phyloP scores from a whole-genome alignment of 768 basidiomycete species.

The Russula virescens region DNA sequence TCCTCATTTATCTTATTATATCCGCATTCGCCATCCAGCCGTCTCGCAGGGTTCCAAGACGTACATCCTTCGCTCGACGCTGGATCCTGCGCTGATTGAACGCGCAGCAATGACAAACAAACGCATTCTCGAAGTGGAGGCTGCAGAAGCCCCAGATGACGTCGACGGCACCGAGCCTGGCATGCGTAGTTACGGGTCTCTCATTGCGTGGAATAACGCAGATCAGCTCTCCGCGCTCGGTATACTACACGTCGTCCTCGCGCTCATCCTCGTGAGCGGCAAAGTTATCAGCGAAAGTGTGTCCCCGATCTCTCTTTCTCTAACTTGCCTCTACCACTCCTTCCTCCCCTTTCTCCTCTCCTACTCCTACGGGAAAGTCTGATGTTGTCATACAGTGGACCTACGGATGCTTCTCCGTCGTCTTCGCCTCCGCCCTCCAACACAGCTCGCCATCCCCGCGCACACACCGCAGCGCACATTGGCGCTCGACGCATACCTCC shows the following conservation, averaged over 20 bases:
- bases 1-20: too few relatives aligned
- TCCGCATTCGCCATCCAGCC: constrained; percentile 40
- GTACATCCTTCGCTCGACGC: constrained; percentile 75
- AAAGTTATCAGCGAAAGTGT: constrained; percentile 68
- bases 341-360: not conserved
- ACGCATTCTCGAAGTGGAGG: constrained; percentile 38
- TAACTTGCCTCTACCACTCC: not conserved
- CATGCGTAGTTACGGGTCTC: constrained; percentile 52
- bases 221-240: constrained; percentile 69
- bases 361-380: not conserved
- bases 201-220: constrained; percentile 64
- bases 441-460: constrained; percentile 45
- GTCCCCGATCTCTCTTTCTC: constrained; percentile 29
- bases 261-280: constrained; percentile 78
- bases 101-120: constrained; percentile 48
- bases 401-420: constrained; percentile 64
- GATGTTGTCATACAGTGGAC: constrained; percentile 45
- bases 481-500: constrained; percentile 62
- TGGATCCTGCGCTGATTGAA: constrained; percentile 58
- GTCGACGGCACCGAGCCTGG: constrained; percentile 46
- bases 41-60: constrained; percentile 61
- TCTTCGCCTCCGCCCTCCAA: constrained; percentile 52
- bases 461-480: constrained; percentile 46
- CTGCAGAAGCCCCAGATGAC: constrained; percentile 44
- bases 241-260: constrained; percentile 74